Percentiles rank a stretch among this genome's conserved stretches.
phyloP scores from a whole-genome alignment of 2,329 filamentous ascomycete genomes.

The Leptographium galeiforme region DNA sequence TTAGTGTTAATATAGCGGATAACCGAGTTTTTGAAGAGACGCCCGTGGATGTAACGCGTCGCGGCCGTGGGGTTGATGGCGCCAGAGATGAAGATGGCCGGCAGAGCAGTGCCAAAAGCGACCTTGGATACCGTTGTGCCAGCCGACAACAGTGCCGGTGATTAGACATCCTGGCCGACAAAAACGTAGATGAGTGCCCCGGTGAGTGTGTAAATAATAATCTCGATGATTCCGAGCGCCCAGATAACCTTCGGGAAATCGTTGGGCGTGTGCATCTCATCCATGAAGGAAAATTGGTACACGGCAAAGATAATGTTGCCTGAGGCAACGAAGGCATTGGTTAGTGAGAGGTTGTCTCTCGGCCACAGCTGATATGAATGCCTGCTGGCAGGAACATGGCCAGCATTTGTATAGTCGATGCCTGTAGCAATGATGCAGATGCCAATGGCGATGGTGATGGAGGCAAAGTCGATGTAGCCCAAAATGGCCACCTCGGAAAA shows the following conservation, averaged over 20 bases:
- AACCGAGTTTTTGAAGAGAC: constrained; percentile 28
- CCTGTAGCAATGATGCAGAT: constrained; percentile 4
- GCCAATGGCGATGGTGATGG: constrained; percentile 2
- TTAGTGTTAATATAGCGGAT: constrained; percentile 33
- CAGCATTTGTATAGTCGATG: neutral
- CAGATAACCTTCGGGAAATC: constrained; percentile 42
- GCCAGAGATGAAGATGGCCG: constrained; percentile 62
- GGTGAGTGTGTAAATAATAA: constrained; percentile 5
- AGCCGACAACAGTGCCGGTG: constrained; percentile 56
- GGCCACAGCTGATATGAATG: constrained; percentile 25
- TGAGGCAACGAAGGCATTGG: constrained; percentile 45
- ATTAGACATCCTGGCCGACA: constrained; percentile 42
- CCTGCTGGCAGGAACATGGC: constrained; percentile 34
- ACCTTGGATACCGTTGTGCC: constrained; percentile 46
- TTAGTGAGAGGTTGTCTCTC: constrained; percentile 30
- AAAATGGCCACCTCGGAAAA: constrained; percentile 36
- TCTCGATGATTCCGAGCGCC: constrained; percentile 39
- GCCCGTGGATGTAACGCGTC: constrained; percentile 31
- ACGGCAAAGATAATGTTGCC: constrained; percentile 52
- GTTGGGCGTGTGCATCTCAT: constrained; percentile 35
- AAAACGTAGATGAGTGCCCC: constrained; percentile 4
- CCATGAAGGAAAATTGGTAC: constrained; percentile 39
- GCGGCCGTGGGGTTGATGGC: constrained; percentile 16
- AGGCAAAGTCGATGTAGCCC: constrained; percentile 43
- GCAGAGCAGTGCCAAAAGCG: constrained; percentile 56